Percentiles rank a stretch among this genome's conserved stretches.
Conservation (phyloP, 306 rosid genomes). For the Lathyrus tuberosus region DNA sequence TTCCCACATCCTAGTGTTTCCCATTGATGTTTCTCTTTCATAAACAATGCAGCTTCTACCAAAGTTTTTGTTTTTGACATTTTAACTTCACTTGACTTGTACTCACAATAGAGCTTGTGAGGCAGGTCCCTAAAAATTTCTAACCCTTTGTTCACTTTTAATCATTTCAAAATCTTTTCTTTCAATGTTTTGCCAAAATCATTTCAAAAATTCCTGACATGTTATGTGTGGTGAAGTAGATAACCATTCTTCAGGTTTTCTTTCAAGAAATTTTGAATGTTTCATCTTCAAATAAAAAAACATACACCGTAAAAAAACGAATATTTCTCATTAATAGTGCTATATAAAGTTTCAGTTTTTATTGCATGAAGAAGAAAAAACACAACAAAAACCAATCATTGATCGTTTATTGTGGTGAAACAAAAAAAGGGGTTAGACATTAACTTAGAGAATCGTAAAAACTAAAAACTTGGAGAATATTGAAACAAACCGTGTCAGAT, state of each 20-base stretch:
- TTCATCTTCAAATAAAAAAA: not conserved
- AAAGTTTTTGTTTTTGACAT: not conserved
- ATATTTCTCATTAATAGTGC: not conserved
- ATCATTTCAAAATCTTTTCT: not conserved
- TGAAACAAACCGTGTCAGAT: not conserved
- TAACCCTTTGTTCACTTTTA: slow-evolving; percentile 40
- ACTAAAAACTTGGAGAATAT: not conserved
- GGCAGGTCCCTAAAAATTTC: not conserved
- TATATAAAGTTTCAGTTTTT: not conserved
- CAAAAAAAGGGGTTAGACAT: not conserved
- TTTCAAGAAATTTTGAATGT: not conserved
- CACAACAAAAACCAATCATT: not conserved
- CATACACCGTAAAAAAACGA: not conserved
- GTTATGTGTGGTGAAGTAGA: too few species aligned
- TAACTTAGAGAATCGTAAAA: not conserved
- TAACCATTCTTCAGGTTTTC: too few species aligned
- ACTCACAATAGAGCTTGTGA: not conserved
- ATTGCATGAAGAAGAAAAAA: not conserved
- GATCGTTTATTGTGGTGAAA: not conserved
- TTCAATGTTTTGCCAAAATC: too few species aligned
- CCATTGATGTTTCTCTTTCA: slow-evolving; percentile 4
- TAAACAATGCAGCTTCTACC: not conserved
- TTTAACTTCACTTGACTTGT: not conserved
- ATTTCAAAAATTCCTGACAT: too few species aligned
- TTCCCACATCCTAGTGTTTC: not conserved